Evolutionary conservation across 2,329 filamentous ascomycete genomes (phyloP), one percentile per base, ranked within the genome.

Genomic region (Pseudogymnoascus sp.): DNA sequence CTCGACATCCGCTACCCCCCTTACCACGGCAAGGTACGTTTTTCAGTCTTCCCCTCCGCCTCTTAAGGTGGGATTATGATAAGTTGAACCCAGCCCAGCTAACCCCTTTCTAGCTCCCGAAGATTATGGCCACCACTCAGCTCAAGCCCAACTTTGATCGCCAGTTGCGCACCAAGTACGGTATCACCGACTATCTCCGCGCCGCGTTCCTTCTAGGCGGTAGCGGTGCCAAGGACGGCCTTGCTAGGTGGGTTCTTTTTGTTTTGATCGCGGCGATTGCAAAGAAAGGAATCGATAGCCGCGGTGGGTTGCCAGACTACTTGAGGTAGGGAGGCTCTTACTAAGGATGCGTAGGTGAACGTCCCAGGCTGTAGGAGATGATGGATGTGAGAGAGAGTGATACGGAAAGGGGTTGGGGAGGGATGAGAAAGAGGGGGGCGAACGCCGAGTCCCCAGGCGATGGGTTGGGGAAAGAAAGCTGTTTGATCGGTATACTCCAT

Each of bases 1-100:
- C 76, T 93, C 66, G 80, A 82, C 62, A 78, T 90, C 59, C 82
- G 90, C 63, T 88, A 88, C 75, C 82, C 85, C 75, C 85, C 85
- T 2, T 87, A 85, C 72, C 59, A n/a, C 35, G 69, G 67, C 50
- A 72, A 72, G 59, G 61, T 61, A 58, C 22, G 37, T 36, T 39
- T 43, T 6, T 15, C 15, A 36, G 5, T 18, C 20, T 28, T 60
- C 30, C 12, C n/a, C 58, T 30, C n/a, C 28, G 18, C 39, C n/a
- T n/a, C n/a, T n/a, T 28, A 41, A 9, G 41, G 1, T 14, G 14
- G 14, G 22, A 28, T 47, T 22, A 28, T 11, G n/a, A 18, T 4
- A 25, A 39, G 18, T 3, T 61, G 22, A 37, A 38, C 15, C 41
- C 43, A 28, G 14, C 15, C 33, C 22, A 38, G n/a, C 50, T 59